Conservation (phyloP, 2,329 filamentous ascomycete species). For the Diaporthe australafricana region DNA sequence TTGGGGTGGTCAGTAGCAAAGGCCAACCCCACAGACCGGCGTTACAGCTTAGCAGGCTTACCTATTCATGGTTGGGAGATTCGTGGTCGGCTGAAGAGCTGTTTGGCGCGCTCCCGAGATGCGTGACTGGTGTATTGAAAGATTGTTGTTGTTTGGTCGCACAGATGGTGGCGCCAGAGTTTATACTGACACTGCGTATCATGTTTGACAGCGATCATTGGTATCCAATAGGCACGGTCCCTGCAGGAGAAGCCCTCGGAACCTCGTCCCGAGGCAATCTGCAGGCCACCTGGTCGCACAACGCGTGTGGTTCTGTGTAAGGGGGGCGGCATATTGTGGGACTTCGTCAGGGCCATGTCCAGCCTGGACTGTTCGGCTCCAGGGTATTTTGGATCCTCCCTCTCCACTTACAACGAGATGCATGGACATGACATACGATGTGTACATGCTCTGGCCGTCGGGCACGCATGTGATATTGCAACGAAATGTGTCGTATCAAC, state of each 20-base stretch:
- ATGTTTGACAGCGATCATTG: constrained; percentile 22
- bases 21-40: not conserved
- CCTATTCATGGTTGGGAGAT: not conserved
- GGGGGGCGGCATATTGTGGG: constrained; percentile 14
- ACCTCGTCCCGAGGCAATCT: constrained; percentile 20
- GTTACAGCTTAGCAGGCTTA: not conserved
- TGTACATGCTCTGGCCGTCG: constrained; percentile 14
- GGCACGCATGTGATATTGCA: constrained; percentile 22
- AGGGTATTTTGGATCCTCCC: not conserved
- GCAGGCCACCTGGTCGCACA: constrained; percentile 10
- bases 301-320: not conserved
- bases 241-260: constrained; percentile 23
- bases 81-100: not conserved
- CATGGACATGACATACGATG: constrained; percentile 17
- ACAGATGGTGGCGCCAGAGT: constrained; percentile 27
- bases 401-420: not conserved
- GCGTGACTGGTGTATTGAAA: constrained; percentile 7
- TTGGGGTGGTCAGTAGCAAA: not conserved
- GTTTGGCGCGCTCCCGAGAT: not conserved
- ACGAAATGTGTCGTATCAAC: constrained; percentile 15
- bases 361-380: not conserved
- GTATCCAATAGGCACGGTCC: constrained; percentile 29
- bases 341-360: constrained; percentile 2
- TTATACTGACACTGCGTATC: constrained; percentile 27
- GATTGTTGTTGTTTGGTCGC: constrained; percentile 12